Evolutionary conservation across 2,329 filamentous ascomycete species (phyloP).

Genomic region (Microascus cirrosus): DNA sequence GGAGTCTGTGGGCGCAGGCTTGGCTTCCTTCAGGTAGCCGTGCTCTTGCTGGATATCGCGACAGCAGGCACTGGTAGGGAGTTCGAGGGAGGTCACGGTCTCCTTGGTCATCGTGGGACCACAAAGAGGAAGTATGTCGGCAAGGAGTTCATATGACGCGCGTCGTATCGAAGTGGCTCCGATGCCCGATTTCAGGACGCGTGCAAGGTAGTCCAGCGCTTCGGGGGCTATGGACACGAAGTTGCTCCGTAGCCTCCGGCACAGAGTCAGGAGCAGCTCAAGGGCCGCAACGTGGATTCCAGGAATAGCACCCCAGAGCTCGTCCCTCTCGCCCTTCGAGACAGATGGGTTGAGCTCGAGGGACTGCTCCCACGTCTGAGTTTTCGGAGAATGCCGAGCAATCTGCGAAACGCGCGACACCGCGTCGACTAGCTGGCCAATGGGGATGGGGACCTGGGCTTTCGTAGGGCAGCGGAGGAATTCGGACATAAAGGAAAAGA

Average conservation of each 20-base stretch:
- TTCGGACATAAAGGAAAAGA: constrained; percentile 54
- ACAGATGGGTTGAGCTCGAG: constrained; percentile 62
- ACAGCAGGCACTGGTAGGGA: constrained; percentile 59
- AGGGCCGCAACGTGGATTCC: constrained; percentile 64
- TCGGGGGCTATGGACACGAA: constrained; percentile 50
- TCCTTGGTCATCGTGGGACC: constrained; percentile 58
- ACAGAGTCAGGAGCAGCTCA: constrained; percentile 44
- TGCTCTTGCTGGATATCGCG: constrained; percentile 54
- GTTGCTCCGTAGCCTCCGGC: constrained; percentile 45
- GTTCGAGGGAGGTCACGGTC: constrained; percentile 49
- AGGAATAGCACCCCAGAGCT: constrained; percentile 63
- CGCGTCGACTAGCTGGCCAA: constrained; percentile 59
- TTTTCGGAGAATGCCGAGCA: constrained; percentile 35
- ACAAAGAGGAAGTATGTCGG: constrained; percentile 44
- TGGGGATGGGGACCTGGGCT: constrained; percentile 51
- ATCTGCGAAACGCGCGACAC: constrained; percentile 60
- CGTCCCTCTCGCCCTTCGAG: constrained; percentile 69
- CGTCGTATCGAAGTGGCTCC: constrained; percentile 42
- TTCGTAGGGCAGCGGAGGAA: constrained; percentile 56
- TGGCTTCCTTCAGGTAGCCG: constrained; percentile 33
- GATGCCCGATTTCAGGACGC: constrained; percentile 54
- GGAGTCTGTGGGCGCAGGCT: constrained; percentile 16
- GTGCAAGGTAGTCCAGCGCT: constrained; percentile 59
- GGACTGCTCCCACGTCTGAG: constrained; percentile 33
- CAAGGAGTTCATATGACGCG: constrained; percentile 48